Evolutionary conservation across 768 basidiomycete species (phyloP).

Genomic region (Lentinula lateritia): DNA sequence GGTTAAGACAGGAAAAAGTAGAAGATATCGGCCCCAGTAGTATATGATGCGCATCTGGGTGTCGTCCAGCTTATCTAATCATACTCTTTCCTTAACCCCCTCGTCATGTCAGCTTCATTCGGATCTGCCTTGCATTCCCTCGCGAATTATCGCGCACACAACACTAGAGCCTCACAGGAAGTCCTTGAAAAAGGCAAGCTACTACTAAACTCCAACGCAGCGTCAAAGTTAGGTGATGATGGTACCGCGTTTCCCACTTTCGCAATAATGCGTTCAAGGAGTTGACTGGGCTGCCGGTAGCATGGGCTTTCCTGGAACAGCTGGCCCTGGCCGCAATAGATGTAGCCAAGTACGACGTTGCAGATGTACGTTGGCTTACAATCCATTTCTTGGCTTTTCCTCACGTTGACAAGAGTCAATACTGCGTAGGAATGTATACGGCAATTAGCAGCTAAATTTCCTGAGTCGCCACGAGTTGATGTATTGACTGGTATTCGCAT

Average conservation of each 20-base stretch:
- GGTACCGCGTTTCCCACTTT: constrained; percentile 26
- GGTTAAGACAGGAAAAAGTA: neutral
- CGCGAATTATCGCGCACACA: constrained; percentile 29
- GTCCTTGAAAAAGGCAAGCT: constrained; percentile 47
- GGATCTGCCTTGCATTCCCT: constrained; percentile 24
- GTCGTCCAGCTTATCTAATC: neutral
- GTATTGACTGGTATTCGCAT: constrained; percentile 73
- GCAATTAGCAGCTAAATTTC: constrained; percentile 61
- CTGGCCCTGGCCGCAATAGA: constrained; percentile 75
- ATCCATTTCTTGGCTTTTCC: constrained; percentile 6
- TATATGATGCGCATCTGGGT: neutral
- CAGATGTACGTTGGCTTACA: constrained; percentile 51
- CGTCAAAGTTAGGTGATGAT: constrained; percentile 49
- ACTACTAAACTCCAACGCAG: constrained; percentile 42
- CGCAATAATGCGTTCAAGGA: neutral
- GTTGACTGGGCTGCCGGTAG: constrained; percentile 31
- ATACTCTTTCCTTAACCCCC: neutral
- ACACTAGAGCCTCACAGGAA: constrained; percentile 48
- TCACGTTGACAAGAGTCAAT: constrained; percentile 19
- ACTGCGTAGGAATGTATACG: constrained; percentile 51
- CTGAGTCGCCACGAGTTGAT: constrained; percentile 74
- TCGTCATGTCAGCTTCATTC: constrained; percentile 16
- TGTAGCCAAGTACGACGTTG: constrained; percentile 62
- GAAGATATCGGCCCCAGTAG: neutral
- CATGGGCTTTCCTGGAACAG: constrained; percentile 80